Evolutionary conservation across 805 yeast species (phyloP).

Genomic region (Candida ponderosae): DNA sequence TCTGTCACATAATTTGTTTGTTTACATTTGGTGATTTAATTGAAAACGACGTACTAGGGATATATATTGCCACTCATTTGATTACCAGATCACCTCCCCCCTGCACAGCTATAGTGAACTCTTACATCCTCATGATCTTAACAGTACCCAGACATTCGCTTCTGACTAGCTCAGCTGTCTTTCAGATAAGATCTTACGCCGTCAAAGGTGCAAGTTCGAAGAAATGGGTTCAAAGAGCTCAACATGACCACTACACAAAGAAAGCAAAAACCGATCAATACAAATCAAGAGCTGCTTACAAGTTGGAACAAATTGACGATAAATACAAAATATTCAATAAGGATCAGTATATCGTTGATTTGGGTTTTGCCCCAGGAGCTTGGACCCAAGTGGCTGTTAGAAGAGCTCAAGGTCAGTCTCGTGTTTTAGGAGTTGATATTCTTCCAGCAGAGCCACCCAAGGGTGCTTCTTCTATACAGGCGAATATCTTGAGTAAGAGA

Average conservation of each 20-base stretch:
- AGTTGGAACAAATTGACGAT: constrained; percentile 66
- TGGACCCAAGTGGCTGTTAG: constrained; percentile 83
- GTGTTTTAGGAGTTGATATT: constrained; percentile 76
- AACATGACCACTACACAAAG: constrained; percentile 53
- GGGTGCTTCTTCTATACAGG: constrained; percentile 80
- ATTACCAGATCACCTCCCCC: no score
- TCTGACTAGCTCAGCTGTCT: not conserved
- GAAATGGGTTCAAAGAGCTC: constrained; percentile 71
- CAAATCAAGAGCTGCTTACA: constrained; percentile 87
- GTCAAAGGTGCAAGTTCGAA: constrained; percentile 43
- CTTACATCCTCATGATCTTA: not conserved
- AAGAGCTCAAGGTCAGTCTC: constrained; percentile 39
- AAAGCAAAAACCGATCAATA: constrained; percentile 58
- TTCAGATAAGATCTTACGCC: constrained; percentile 7
- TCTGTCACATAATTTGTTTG: no score
- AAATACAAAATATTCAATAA: constrained; percentile 51
- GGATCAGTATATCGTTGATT: constrained; percentile 63
- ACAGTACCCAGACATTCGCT: not conserved
- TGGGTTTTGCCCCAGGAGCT: constrained; percentile 93
- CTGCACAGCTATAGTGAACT: not conserved
- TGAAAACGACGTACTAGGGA: no score
- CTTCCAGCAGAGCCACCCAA: constrained; percentile 70
- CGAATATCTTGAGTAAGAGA: constrained; percentile 64
- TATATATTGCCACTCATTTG: no score
- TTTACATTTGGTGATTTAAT: no score